These are phyloP conservation scores for Eucalyptus regnans DNA, from an alignment of 345 rosid genomes.

Conservation along the genomic window DNA sequence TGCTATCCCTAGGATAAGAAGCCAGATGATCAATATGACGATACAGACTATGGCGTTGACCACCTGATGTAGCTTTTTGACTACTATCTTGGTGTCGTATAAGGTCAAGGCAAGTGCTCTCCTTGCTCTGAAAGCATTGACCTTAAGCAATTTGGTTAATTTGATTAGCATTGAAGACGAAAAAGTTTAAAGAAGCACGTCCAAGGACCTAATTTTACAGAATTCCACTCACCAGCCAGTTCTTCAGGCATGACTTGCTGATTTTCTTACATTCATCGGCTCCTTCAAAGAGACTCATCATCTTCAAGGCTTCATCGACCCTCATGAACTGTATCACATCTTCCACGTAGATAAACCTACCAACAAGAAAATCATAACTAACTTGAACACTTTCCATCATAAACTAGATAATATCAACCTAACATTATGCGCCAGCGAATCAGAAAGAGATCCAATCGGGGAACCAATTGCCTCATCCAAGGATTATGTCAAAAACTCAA, in stretches of 20 bases:
- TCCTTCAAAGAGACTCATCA: constrained; percentile 41
- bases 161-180: neutral
- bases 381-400: neutral
- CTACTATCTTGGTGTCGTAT: constrained; percentile 88
- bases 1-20: constrained; percentile 74
- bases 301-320: constrained; percentile 58
- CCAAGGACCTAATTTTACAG: neutral
- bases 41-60: constrained; percentile 38
- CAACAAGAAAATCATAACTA: neutral
- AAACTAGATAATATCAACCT: neutral
- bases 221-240: constrained; percentile 70
- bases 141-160: constrained; percentile 18
- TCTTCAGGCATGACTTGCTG: constrained; percentile 60
- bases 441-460: neutral
- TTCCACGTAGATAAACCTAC: constrained; percentile 53
- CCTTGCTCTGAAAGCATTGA: constrained; percentile 75
- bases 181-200: neutral
- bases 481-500: neutral
- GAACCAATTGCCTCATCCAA: neutral
- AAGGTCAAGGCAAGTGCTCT: constrained; percentile 80
- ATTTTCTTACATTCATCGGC: constrained; percentile 44
- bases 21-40: constrained; percentile 50
- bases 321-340: constrained; percentile 56
- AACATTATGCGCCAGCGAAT: neutral
- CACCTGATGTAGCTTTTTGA: constrained; percentile 65